Evolutionary conservation across 345 rosid genomes (phyloP), one percentile per base, ranked within the genome.

Genomic region (Mangifera indica): DNA sequence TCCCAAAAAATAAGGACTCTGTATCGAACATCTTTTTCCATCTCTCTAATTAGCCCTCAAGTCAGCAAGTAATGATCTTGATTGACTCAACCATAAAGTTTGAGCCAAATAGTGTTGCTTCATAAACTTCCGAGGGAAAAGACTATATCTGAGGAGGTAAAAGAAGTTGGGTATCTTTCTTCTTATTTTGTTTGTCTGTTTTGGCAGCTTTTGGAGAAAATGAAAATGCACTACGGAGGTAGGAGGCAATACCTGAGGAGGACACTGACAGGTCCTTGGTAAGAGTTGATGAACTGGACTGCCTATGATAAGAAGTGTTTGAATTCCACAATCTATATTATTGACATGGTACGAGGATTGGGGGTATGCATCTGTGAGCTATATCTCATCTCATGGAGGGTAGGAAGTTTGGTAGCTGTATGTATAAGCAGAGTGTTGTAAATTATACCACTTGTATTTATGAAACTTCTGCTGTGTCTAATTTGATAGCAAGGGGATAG

Each of bases 201-300:
- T 29, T 17, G n/a, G 53, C 79, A 86, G 89, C 75, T 83, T 59
- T 51, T 78, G 14, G 91, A 91, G 84, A 77, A 73, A 20, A 63
- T 81, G 79, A 83, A 63, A 26, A 79, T 68, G 81, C 82, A 87
- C 70, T 74, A 84, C 85, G 88, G 92, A 72, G 79, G 80, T 58
- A 88, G 89, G 79, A 84, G 83, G 76, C 87, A 77, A 52, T 85
- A 97, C 85, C 79, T 95, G 87, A 85, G 93, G 73, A 84, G 99
- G 86, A 89, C 99, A 51, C 76, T 83, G 80, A 88, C 98, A 0
- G 96, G 98, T 71, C 98, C 98, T 6, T 96, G 98, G 99, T 96
- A 86, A n/a, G 82, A 73, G 73, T 63, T 63, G 67, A 67, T 66
- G n/a, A 68, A 60, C 26, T 53, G 51, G 25, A 37, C 20, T 37